These are phyloP conservation scores for Didymella pomorum DNA, from an alignment of 2,329 filamentous ascomycete genomes.

Conservation along the genomic window DNA sequence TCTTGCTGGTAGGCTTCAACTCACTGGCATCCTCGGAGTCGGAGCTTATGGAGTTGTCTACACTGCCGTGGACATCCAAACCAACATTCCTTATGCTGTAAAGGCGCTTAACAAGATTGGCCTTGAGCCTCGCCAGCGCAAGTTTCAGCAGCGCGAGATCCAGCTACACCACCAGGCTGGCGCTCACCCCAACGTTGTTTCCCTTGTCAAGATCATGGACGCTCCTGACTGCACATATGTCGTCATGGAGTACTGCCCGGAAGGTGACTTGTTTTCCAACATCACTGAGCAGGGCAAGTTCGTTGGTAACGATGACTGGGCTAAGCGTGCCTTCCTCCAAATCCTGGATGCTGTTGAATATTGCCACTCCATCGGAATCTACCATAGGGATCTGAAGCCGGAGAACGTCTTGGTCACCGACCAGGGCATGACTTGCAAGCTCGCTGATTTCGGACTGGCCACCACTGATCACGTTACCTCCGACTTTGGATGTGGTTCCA, in stretches of 20 bases:
- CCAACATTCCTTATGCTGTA: conserved; percentile 85
- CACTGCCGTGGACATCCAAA: conserved; percentile 83
- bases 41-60: conserved; percentile 98
- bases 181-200: conserved; percentile 90
- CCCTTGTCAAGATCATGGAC: conserved; percentile 92
- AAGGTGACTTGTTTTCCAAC: conserved; percentile 95
- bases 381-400: conserved; percentile 96
- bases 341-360: conserved; percentile 95
- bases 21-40: conserved; percentile 86
- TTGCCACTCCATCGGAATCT: conserved; percentile 92
- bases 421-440: conserved; percentile 86
- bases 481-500: conserved; percentile 97
- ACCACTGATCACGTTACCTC: conserved; percentile 83
- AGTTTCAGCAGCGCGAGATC: conserved; percentile 94
- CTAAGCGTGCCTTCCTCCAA: conserved; percentile 89
- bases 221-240: conserved; percentile 93
- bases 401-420: conserved; percentile 97
- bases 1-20: conserved; percentile 81
- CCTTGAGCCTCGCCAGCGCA: conserved; percentile 83
- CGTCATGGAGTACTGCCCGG: conserved; percentile 94
- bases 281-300: conserved; percentile 96
- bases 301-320: conserved; percentile 87
- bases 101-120: conserved; percentile 96
- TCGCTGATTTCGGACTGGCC: conserved; percentile 96
- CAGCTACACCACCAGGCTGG: conserved; percentile 89